Evolutionary conservation across 2,329 filamentous ascomycete species (phyloP), one percentile per base, ranked within the genome.

Genomic region (Leptodontidium sp.): DNA sequence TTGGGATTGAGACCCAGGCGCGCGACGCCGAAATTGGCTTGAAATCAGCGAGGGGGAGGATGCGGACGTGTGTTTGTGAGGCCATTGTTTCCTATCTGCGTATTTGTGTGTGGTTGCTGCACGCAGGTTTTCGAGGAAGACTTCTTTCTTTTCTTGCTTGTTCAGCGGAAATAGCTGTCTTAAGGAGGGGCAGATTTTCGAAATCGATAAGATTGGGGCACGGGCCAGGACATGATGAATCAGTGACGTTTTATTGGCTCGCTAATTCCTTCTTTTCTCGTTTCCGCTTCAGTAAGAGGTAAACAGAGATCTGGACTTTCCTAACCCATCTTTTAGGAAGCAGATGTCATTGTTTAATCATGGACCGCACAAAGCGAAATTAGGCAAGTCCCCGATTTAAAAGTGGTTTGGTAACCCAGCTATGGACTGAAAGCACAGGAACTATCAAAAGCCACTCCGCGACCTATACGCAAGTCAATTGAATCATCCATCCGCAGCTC

Each of bases 1-100:
- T 96, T 1, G 94, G 93, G 68, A 90, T 84, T 24, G 93, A 93
- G 72, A 90, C 88, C 96, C 96, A 99, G 76, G 93, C 91, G 75
- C 96, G 93, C 73, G 90, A 85, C 76, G 86, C 85, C 57, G 91
- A 84, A 74, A 88, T 84, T 85, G 77, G 76, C 61, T 75, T 77
- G 65, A 78, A 78, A n/a, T 77, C 76, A 32, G 77, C 72, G 24
- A 78, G 67, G 15, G 73, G 72, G 5, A 61, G 57, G 11, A 71
- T 68, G 14, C 26, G 57, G 17, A 70, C 29, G 14, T 50, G 6
- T 4, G 49, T 29, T 21, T 14, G 24, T 9, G 64, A 61, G 14
- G 59, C 50, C 65, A 67, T 67, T 50, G 52, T 59, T 38, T 11
- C 26, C 4, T n/a, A 26, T 35, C 52, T 64, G 50, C 52, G 12